Percentiles rank a stretch among this genome's conserved stretches.
phyloP scores from a whole-genome alignment of 371 early-diverging fungal species.

The Quaeritorhiza haematococci region DNA sequence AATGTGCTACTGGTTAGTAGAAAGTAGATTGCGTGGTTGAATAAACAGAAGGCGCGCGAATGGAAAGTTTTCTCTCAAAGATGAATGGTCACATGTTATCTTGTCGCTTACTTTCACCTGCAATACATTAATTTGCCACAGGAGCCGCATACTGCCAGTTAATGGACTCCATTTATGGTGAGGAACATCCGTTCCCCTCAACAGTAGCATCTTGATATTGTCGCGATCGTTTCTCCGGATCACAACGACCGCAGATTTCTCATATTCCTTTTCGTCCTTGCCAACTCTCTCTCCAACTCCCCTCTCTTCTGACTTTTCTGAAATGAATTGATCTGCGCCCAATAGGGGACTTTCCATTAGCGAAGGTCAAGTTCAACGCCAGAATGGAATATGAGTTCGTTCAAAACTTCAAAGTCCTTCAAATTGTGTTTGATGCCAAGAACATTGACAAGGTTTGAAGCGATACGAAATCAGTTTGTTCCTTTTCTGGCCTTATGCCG shows the following conservation, averaged over 20 bases:
- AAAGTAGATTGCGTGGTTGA: slow-evolving; percentile 4
- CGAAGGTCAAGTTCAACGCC: slow-evolving; percentile 76
- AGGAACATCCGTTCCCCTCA: slow-evolving; percentile 11
- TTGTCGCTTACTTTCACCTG: too few species aligned
- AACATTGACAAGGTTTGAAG: slow-evolving; percentile 54
- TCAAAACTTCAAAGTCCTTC: slow-evolving; percentile 79
- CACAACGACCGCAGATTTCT: too few species aligned
- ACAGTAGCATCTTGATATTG: background rate
- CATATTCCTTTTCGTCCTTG: too few species aligned
- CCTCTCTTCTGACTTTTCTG: too few species aligned
- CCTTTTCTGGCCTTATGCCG: background rate
- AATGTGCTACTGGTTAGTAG: slow-evolving; percentile 74
- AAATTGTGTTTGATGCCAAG: slow-evolving; percentile 66
- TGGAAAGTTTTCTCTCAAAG: too few species aligned
- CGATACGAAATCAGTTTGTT: too few species aligned
- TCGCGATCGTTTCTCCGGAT: too few species aligned
- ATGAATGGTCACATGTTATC: too few species aligned
- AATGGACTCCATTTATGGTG: slow-evolving; percentile 77
- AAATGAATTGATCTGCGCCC: too few species aligned
- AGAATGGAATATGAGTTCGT: slow-evolving; percentile 82
- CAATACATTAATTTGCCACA: too few species aligned
- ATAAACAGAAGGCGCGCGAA: too few species aligned
- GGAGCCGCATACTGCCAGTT: slow-evolving; percentile 83
- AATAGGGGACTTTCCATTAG: slow-evolving; percentile 55
- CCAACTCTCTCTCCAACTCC: too few species aligned